Percentiles rank a stretch among this genome's conserved stretches.
Evolutionary conservation across 495 filamentous ascomycete species (phyloP).

Genomic region (Aspergillus diversus): DNA sequence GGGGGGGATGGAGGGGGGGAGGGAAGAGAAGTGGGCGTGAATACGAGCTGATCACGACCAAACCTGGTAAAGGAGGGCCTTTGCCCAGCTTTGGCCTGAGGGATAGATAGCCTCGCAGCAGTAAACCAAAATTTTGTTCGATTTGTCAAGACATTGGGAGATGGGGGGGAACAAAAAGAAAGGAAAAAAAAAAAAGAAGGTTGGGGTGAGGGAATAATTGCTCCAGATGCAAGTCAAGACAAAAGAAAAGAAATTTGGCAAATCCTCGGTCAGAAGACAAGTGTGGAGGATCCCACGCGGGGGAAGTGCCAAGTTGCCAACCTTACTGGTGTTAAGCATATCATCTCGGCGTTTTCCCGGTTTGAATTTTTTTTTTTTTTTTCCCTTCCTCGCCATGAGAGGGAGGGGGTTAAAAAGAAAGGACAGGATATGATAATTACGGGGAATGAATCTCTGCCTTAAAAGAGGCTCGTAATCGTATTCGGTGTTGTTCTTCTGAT

Average conservation of each 20-base stretch:
- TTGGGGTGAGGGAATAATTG: too few species aligned
- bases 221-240: not conserved
- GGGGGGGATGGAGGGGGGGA: not conserved
- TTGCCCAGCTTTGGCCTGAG: too few species aligned
- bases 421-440: not conserved
- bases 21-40: not conserved
- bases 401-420: not conserved
- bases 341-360: slow-evolving; percentile 31
- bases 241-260: not conserved
- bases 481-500: not conserved
- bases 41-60: slow-evolving; percentile 3
- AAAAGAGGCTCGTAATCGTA: not conserved
- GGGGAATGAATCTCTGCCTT: not conserved
- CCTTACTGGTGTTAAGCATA: slow-evolving; percentile 55
- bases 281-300: slow-evolving; percentile 27
- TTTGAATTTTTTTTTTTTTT: not conserved
- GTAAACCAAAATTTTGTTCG: too few species aligned
- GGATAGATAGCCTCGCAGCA: too few species aligned
- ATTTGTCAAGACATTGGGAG: not conserved
- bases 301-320: slow-evolving; percentile 35
- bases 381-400: not conserved
- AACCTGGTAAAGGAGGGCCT: not conserved
- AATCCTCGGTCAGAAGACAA: slow-evolving; percentile 6
- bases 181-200: too few species aligned
- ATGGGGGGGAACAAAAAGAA: not conserved